Evolutionary conservation across 257 asterid species (phyloP).

Genomic region (Solanum verrucosum): DNA sequence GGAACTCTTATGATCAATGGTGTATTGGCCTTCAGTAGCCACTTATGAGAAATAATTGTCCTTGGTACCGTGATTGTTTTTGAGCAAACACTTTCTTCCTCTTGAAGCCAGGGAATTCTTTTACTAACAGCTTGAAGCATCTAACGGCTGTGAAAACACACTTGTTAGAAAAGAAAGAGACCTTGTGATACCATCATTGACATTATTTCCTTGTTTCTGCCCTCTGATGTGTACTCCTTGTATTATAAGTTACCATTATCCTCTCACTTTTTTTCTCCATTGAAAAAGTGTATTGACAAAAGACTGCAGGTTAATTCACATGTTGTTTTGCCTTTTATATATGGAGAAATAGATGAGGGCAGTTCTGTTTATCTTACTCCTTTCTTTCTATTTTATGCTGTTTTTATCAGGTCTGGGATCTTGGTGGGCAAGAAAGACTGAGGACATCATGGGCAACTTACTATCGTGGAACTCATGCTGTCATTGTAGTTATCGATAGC

Average conservation of each 20-base stretch:
- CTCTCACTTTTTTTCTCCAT: background rate
- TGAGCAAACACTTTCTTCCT: background rate
- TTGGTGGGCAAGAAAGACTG: slow-evolving; percentile 94
- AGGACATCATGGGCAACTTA: slow-evolving; percentile 95
- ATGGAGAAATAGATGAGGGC: background rate
- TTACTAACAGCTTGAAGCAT: background rate
- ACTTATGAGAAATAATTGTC: background rate
- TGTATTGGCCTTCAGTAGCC: background rate
- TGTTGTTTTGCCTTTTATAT: background rate
- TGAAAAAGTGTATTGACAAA: background rate
- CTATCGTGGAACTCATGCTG: slow-evolving; percentile 93
- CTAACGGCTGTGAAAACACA: background rate
- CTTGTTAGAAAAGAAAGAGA: background rate
- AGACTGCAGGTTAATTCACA: background rate
- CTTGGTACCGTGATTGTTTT: background rate
- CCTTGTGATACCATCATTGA: background rate
- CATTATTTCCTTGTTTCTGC: background rate
- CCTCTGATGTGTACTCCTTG: background rate
- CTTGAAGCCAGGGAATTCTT: background rate
- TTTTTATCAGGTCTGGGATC: slow-evolving; percentile 76
- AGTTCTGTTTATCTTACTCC: background rate
- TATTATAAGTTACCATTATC: background rate
- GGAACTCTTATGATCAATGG: background rate
- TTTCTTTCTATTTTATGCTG: background rate
- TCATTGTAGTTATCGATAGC: slow-evolving; percentile 87